Evolutionary conservation across 176 grass and related monocot species (phyloP), one percentile per base, ranked within the genome.

Genomic region (Melocanna baccifera): DNA sequence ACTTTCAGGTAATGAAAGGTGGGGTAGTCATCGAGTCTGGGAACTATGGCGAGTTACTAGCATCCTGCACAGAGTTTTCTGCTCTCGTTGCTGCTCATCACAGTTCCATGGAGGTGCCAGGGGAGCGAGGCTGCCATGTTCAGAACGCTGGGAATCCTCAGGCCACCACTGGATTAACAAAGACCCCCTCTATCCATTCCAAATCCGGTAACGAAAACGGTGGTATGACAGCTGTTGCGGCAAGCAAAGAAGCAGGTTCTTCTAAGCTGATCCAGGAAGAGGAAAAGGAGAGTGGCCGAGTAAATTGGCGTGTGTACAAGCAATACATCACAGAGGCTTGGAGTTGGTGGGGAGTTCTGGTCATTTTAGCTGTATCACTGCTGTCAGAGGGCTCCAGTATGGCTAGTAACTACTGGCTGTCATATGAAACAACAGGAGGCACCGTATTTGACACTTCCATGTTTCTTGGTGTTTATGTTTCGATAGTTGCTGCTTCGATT

Each of bases 371-470:
- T 30, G 61, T 95, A 15, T 79, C 92, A 29, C 9, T 86, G 6
- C 28, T 91, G 7, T 91, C 90, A 86, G 91, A 98, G 63, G 69
- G 75, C 25, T 91, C 89, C 56, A 78, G 68, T 51, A 83, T 98
- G 95, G 91, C 95, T 29, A 93, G 95, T 88, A 88, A 95, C 82
- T 98, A 98, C 72, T 98, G 92, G 92, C 69, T 98, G 32, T 94
- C 95, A 82, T 98, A 93, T 81, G 86, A 95, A 89, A 95, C 95
- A 72, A 91, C 95, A 73, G 83, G 63, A 16, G 89, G 85, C 39
- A 19, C 75, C 63, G 77, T 86, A 36, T 95, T 90, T 86, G 71
- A 92, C 20, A 82, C 87, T 4, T 82, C 92, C 32, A n/a, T 90
- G 65, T 98, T 98, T 80, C 89, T 98, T 22, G 68, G 87, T 73